Base-by-base conservation (phyloP, 352 stramenopile species). In the Pythium dissotocum region DNA sequence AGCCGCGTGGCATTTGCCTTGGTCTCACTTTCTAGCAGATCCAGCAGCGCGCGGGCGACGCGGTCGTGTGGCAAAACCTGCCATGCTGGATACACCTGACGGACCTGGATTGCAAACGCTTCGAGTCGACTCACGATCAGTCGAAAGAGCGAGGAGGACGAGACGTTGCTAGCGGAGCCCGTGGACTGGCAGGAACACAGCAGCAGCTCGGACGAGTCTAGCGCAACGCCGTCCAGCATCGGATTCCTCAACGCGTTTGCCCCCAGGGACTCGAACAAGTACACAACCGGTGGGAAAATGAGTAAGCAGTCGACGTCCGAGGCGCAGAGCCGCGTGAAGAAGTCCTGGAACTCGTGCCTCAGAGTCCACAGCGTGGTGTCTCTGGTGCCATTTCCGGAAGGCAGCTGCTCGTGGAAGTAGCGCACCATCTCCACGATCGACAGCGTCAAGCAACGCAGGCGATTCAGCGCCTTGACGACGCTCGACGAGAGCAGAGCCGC, bases 181-280 rank as follows among this genome's bases (percentile, higher is more conserved):
- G 69, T 67, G 48, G 76, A 71, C 38, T 90, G 78, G 49, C 84
- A 92, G 1, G 80, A 82, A 26, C 82, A 90, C 3, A 92, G 67
- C 69, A 92, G 42, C 40, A 92, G 65, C 70, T 92, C 84, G 21
- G 79, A 89, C 28, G 82, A 80, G n/a, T 90, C 82, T 12, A 92
- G 67, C 1, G 84, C 72, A 6, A 92, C 73, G 35, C 82, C 84
- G 40, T 92, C 84, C 6, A 90, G 55, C 16, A 92, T 72, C 32
- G 84, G 84, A 46, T 92, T 92, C 14, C 84, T 76, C 9, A 77
- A 49, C 46, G 88, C 71, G 32, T 67, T 76, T 8, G 80, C 77
- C 12, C 79, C 70, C 18, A 79, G 75, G n/a, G 72, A 62, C 30
- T 89, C 77, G 35, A 89, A 82, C 38, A 80, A 74, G 4, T 63